A percentile compares a stretch with the other conserved stretches of the same genome.
Conservation (phyloP, 1,139 yeast species). For the Nematodospora anomalae region DNA sequence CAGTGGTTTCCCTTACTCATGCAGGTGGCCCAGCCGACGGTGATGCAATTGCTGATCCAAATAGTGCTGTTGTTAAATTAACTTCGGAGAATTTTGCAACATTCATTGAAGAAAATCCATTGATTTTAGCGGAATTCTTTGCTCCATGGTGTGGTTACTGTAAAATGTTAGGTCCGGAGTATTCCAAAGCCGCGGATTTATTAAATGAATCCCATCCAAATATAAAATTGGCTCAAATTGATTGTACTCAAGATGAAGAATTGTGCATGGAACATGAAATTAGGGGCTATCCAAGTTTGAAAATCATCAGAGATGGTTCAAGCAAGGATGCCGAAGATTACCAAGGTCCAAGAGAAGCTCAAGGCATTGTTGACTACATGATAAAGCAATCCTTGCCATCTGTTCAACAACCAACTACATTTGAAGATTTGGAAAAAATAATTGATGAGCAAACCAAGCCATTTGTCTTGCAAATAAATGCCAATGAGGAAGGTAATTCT, state of each 20-base stretch:
- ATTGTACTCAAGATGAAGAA: slow-evolving; percentile 84
- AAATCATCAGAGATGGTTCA: slow-evolving; percentile 75
- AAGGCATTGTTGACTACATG: slow-evolving; percentile 78
- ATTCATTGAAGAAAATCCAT: slow-evolving; percentile 68
- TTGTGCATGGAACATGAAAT: slow-evolving; percentile 75
- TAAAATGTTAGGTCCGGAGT: slow-evolving; percentile 91
- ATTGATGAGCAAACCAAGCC: slow-evolving; percentile 51
- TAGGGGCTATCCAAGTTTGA: slow-evolving; percentile 90
- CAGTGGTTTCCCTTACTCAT: slow-evolving; percentile 32
- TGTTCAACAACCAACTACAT: slow-evolving; percentile 54
- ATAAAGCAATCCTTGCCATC: slow-evolving; percentile 80
- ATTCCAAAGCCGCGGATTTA: slow-evolving; percentile 76
- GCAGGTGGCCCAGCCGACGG: slow-evolving; percentile 49
- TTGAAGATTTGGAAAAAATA: slow-evolving; percentile 51
- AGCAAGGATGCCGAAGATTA: slow-evolving; percentile 56
- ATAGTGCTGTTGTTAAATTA: slow-evolving; percentile 85
- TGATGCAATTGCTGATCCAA: slow-evolving; percentile 73
- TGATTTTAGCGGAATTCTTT: slow-evolving; percentile 90
- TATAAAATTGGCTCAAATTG: slow-evolving; percentile 85
- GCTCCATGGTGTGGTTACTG: slow-evolving; percentile 99
- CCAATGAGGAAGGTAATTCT: slow-evolving; percentile 35
- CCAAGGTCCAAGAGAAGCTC: slow-evolving; percentile 82
- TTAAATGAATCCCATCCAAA: slow-evolving; percentile 58
- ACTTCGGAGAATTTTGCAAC: slow-evolving; percentile 58
- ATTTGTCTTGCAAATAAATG: slow-evolving; percentile 51